Evolutionary conservation across 495 filamentous ascomycete species (phyloP).

Genomic region (Chaetomium tenue): DNA sequence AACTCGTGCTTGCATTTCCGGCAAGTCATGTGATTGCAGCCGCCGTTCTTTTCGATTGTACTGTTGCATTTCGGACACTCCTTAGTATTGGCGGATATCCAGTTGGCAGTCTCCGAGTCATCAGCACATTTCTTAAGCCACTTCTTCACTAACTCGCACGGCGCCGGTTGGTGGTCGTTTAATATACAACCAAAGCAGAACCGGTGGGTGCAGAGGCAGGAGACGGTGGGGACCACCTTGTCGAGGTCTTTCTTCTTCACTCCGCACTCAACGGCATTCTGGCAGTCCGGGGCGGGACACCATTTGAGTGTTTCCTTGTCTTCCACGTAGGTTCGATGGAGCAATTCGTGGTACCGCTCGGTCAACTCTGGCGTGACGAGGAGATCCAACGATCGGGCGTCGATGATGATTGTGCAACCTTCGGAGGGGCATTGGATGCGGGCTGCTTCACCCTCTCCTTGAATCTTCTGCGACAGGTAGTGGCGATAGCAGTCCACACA

Average conservation of each 20-base stretch:
- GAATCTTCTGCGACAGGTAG: slow-evolving; percentile 88
- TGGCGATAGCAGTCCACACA: slow-evolving; percentile 91
- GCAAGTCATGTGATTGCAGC: slow-evolving; percentile 99
- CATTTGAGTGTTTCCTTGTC: slow-evolving; percentile 92
- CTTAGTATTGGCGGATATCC: slow-evolving; percentile 98
- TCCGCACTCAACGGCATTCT: slow-evolving; percentile 83
- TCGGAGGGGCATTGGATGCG: slow-evolving; percentile 91
- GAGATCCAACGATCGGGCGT: slow-evolving; percentile 80
- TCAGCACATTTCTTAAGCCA: slow-evolving; percentile 99
- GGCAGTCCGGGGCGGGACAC: slow-evolving; percentile 95
- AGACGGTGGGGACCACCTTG: slow-evolving; percentile 83
- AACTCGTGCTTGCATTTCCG: slow-evolving; percentile 98
- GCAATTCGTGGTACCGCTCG: slow-evolving; percentile 76
- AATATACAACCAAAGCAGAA: slow-evolving; percentile 98
- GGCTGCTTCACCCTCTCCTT: slow-evolving; percentile 89
- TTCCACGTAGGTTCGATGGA: slow-evolving; percentile 94
- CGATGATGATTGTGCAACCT: slow-evolving; percentile 84
- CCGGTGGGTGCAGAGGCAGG: slow-evolving; percentile 74
- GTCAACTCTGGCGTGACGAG: slow-evolving; percentile 73
- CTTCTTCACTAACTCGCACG: slow-evolving; percentile 86
- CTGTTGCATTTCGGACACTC: slow-evolving; percentile 94
- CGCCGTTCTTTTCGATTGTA: slow-evolving; percentile 98
- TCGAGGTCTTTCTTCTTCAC: slow-evolving; percentile 82
- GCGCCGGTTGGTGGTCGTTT: slow-evolving; percentile 88
- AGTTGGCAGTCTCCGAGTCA: slow-evolving; percentile 97